Percentiles rank a stretch among this genome's conserved stretches.
These are phyloP conservation scores for Sinapis alba DNA, from an alignment of 441 rosid species.

Conservation along the genomic window DNA sequence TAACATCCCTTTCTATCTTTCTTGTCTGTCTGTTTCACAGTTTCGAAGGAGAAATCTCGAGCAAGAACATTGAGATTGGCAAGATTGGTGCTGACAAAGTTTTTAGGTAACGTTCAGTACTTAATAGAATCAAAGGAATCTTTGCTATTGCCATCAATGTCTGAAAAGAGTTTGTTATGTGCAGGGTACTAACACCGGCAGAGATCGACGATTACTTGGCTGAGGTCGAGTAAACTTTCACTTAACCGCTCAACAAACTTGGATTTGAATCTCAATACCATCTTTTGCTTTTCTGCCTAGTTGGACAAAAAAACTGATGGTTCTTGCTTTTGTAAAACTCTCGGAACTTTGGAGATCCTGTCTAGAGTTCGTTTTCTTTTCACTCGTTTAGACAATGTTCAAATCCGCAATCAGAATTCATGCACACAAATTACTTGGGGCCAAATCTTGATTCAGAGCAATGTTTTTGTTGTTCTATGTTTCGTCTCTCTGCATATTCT, in stretches of 20 bases:
- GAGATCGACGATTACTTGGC: conserved; percentile 63
- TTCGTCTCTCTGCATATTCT: too few relatives aligned
- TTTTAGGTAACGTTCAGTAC: conserved; percentile 58
- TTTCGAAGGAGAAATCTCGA: conserved; percentile 96
- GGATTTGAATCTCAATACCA: not conserved
- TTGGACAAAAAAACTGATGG: not conserved
- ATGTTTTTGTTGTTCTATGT: too few relatives aligned
- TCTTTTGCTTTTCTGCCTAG: not conserved
- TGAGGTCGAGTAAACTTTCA: conserved; percentile 62
- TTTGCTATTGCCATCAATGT: not conserved
- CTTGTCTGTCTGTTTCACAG: conserved; percentile 42
- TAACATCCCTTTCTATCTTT: not conserved
- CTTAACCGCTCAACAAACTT: not conserved
- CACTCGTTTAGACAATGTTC: not conserved
- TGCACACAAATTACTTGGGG: not conserved
- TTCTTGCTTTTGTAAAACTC: conserved; percentile 24
- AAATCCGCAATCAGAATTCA: not conserved
- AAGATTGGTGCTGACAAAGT: conserved; percentile 85
- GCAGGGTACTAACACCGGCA: conserved; percentile 76
- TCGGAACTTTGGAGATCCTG: not conserved
- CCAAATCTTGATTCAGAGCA: too few relatives aligned
- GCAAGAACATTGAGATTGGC: conserved; percentile 97
- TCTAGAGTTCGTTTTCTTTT: not conserved
- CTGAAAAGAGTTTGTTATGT: conserved; percentile 10
- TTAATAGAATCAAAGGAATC: not conserved